Evolutionary conservation across 257 asterid genomes (phyloP).

Genomic region (Asclepias syriaca): DNA sequence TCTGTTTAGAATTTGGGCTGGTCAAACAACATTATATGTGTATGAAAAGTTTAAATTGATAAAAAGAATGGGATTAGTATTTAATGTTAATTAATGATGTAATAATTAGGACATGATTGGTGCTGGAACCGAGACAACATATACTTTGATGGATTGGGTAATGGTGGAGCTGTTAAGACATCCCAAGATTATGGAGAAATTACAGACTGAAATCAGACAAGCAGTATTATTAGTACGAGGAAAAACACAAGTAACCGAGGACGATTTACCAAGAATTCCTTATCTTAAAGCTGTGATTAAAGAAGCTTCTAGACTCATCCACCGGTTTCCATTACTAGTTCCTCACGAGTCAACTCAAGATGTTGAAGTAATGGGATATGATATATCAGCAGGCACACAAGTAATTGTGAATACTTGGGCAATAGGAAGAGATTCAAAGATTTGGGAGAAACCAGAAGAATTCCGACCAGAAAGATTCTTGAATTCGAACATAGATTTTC

Average conservation of each 20-base stretch:
- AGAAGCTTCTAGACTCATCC: not conserved
- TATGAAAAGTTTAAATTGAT: too few relatives aligned
- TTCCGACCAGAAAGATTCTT: constrained; percentile 46
- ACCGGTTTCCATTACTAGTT: not conserved
- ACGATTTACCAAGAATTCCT: constrained; percentile 5
- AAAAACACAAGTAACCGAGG: constrained; percentile 27
- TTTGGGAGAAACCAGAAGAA: constrained; percentile 43
- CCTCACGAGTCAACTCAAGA: constrained; percentile 35
- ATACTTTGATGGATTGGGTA: constrained; percentile 73
- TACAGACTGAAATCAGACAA: constrained; percentile 41
- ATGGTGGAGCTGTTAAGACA: constrained; percentile 74
- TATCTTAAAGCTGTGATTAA: too few relatives aligned
- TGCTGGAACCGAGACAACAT: constrained; percentile 70
- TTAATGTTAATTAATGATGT: too few relatives aligned
- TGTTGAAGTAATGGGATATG: constrained; percentile 31
- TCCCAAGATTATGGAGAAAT: constrained; percentile 33
- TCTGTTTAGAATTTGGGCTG: too few relatives aligned
- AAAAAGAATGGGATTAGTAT: too few relatives aligned
- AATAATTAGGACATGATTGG: constrained; percentile 57
- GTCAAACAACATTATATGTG: too few relatives aligned
- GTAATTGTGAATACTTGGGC: constrained; percentile 22
- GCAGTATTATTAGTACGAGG: constrained; percentile 8
- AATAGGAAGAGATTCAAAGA: constrained; percentile 25
- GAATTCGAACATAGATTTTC: constrained; percentile 25
- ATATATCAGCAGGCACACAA: constrained; percentile 25